Evolutionary conservation across 2,329 filamentous ascomycete genomes (phyloP), one percentile per base, ranked within the genome.

Genomic region (Pseudogymnoascus sp.): DNA sequence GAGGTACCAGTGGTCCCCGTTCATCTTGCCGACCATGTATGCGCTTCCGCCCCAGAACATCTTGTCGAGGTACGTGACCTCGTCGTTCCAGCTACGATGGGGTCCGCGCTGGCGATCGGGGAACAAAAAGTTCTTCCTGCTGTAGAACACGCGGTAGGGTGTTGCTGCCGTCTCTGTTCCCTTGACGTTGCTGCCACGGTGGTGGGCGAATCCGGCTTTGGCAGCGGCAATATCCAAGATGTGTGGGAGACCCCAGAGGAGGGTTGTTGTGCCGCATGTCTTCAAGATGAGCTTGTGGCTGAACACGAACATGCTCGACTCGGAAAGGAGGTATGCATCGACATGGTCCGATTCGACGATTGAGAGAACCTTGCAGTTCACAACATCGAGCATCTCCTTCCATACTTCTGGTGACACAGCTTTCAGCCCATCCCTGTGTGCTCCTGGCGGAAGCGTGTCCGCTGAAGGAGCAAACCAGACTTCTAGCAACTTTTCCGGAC

Each of bases 21-120:
- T 99, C 93, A 98, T 98, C 80, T 97, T 98, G 73, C 95, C 95
- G 69, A 99, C 96, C 93, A 98, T 96, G 77, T 99, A 99, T 61
- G 95, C 95, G 76, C 93, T 98, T 63, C 95, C 95, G 64, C 90
- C 89, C 67, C 90, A 82, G 75, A 99, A 97, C 77, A 93, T 90
- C 74, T 90, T 89, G 78, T 99, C 95, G 67, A 99, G 83, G 71
- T 89, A 96, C 72, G 88, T 89, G 73, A 98, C 93, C 76, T 99
- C 95, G 74, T 97, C 90, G 70, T 92, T 90, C 95, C 95, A 99
- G 86, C 93, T 98, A 67, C 92, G 89, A 78, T 99, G 95, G 63
- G 95, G 95, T 6, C 93, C 93, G 64, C 85, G 90, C 79, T 99
- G 95, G 77, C 92, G 91, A 74, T 97, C 90, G 1, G 95, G 95